Percentiles rank a stretch among this genome's conserved stretches.
Conservation (phyloP, 441 rosid genomes). For the Populus hybrid region DNA sequence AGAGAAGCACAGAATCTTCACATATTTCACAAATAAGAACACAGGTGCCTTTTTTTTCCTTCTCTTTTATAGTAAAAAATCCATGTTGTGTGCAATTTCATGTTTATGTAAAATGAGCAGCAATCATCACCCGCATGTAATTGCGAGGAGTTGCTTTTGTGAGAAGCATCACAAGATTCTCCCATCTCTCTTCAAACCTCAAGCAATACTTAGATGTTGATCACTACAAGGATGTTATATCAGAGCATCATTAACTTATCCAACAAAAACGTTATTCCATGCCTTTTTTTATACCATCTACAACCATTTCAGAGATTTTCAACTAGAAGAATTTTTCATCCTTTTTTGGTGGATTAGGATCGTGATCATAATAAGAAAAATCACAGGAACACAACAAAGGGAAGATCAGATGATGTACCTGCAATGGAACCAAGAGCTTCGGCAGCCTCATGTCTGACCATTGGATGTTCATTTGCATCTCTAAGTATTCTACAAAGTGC, state of each 20-base stretch:
- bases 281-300: neutral
- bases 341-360: neutral
- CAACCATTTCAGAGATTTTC: neutral
- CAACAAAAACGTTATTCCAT: neutral
- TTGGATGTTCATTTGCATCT: constrained; percentile 75
- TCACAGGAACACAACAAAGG: neutral
- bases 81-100: neutral
- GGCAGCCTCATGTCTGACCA: constrained; percentile 97
- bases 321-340: neutral
- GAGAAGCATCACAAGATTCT: neutral
- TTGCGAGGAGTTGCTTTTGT: neutral
- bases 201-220: too few relatives aligned
- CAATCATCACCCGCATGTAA: neutral
- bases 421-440: constrained; percentile 98
- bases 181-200: neutral
- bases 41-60: neutral
- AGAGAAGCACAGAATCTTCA: neutral
- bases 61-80: neutral
- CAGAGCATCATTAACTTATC: neutral
- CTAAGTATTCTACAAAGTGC: constrained; percentile 56
- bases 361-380: neutral
- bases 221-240: too few relatives aligned
- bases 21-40: neutral
- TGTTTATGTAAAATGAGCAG: neutral
- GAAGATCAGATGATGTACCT: constrained; percentile 35